These are phyloP conservation scores for Lactarius hatsudake DNA, from an alignment of 768 basidiomycete species.

Conservation along the genomic window DNA sequence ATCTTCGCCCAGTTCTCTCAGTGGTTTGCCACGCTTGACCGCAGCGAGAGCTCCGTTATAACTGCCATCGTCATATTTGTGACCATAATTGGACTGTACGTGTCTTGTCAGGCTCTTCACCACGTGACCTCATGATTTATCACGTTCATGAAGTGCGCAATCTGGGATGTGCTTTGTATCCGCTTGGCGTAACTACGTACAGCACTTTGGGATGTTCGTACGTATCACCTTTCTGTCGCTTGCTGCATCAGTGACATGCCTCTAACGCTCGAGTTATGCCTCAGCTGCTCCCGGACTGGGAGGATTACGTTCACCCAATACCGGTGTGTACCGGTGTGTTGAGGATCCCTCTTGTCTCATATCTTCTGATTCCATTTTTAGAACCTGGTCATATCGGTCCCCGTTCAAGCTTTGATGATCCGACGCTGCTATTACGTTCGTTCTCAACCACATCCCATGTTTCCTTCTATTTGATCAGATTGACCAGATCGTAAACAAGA, in stretches of 20 bases:
- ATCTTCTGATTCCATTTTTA: neutral
- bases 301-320: neutral
- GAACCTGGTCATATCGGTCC: conserved; percentile 7
- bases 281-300: neutral
- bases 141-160: conserved; percentile 1
- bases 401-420: conserved; percentile 17
- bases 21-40: too few species aligned
- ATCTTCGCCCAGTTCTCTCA: too few species aligned
- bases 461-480: neutral
- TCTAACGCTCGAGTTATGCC: neutral
- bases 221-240: neutral
- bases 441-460: neutral
- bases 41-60: too few species aligned
- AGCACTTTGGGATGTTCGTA: neutral
- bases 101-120: too few species aligned
- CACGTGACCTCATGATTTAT: neutral
- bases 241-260: neutral
- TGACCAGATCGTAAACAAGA: conserved; percentile 7
- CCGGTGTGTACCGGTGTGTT: conserved; percentile 16
- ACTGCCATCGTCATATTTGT: too few species aligned
- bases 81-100: too few species aligned
- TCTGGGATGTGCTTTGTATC: conserved; percentile 7
- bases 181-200: conserved; percentile 5
- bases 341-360: neutral
- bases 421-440: conserved; percentile 21